Percentiles rank a stretch among this genome's conserved stretches.
Conservation (phyloP, 306 rosid species). For the Cucurbita ficifolia region DNA sequence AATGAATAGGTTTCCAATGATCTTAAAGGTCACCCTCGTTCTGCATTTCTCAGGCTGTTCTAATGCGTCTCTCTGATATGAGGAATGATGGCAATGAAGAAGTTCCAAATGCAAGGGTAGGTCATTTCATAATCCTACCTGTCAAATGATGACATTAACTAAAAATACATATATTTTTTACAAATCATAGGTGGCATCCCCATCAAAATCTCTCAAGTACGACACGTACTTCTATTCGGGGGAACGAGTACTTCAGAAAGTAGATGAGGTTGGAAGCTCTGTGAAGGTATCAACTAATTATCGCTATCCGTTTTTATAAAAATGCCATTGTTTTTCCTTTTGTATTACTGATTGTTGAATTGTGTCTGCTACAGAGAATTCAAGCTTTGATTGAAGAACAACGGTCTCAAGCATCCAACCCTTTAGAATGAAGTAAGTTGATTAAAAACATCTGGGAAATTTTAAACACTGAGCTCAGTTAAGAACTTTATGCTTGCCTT, state of each 20-base stretch:
- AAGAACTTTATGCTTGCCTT: not conserved
- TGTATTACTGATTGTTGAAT: constrained; percentile 18
- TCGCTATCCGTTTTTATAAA: not conserved
- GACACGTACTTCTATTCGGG: constrained; percentile 33
- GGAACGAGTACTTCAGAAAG: constrained; percentile 62
- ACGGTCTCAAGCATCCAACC: constrained; percentile 35
- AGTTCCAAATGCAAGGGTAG: constrained; percentile 36
- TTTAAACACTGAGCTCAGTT: no score
- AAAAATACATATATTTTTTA: not conserved
- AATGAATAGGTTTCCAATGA: not conserved
- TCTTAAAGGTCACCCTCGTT: not conserved
- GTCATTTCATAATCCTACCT: constrained; percentile 1
- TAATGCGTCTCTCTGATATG: constrained; percentile 52
- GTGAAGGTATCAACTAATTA: constrained; percentile 45
- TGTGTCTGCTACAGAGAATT: constrained; percentile 47
- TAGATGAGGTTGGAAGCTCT: constrained; percentile 86
- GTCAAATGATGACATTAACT: not conserved
- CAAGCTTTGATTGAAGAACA: constrained; percentile 53
- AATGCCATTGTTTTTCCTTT: not conserved
- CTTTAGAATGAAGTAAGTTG: constrained; percentile 34
- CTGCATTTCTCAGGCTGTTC: constrained; percentile 60
- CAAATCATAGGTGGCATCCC: constrained; percentile 33
- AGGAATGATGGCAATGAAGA: constrained; percentile 50
- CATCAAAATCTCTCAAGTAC: constrained; percentile 41
- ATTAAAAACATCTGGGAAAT: not conserved